Evolutionary conservation across 495 filamentous ascomycete genomes (phyloP).

Genomic region (Penicillium pulvis): DNA sequence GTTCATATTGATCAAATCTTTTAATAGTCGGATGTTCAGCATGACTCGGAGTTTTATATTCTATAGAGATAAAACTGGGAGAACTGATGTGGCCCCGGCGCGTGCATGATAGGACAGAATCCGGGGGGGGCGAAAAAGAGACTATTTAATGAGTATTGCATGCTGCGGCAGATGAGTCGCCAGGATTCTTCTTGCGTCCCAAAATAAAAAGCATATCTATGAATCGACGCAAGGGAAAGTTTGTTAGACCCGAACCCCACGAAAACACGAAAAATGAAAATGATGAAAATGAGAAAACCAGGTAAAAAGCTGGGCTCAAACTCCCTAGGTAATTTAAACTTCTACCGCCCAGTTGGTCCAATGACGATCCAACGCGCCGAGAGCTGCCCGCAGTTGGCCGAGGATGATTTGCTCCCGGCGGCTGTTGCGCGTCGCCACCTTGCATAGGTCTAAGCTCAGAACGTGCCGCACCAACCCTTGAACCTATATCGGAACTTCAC

Average conservation of each 20-base stretch:
- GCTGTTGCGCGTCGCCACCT: slow-evolving; percentile 30
- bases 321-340: slow-evolving; percentile 29
- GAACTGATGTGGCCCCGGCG: not conserved
- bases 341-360: slow-evolving; percentile 31
- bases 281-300: not conserved
- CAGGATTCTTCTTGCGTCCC: not conserved
- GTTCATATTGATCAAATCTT: too few relatives aligned
- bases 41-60: not conserved
- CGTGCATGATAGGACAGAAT: not conserved
- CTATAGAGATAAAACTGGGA: not conserved
- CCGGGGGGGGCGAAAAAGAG: slow-evolving; percentile 3
- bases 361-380: slow-evolving; percentile 29
- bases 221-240: slow-evolving; percentile 3
- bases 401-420: slow-evolving; percentile 30
- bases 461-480: slow-evolving; percentile 22
- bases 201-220: not conserved
- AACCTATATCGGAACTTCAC: not conserved
- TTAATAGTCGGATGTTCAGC: not conserved
- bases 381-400: slow-evolving; percentile 24
- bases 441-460: slow-evolving; percentile 24
- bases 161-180: not conserved
- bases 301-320: not conserved
- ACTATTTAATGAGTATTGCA: slow-evolving; percentile 6
- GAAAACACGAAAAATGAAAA: not conserved
- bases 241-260: not conserved